phyloP scores from a whole-genome alignment of 2,329 filamentous ascomycete species.

The Lasiodiplodia sp. region DNA sequence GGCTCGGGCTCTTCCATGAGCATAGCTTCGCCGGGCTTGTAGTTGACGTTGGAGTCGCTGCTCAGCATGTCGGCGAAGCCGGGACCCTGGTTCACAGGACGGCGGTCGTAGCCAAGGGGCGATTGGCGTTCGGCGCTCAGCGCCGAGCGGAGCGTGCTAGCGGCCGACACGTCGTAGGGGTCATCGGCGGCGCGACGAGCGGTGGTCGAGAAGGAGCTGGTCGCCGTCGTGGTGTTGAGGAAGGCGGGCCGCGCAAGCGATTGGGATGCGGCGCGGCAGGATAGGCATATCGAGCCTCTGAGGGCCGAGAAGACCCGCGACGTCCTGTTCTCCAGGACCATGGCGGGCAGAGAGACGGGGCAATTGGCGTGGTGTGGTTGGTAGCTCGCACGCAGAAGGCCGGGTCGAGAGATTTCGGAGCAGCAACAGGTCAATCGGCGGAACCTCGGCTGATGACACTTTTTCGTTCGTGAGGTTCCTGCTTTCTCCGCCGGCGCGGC shows the following conservation, averaged over 20 bases:
- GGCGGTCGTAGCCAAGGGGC: background rate
- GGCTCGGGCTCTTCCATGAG: slow-evolving; percentile 56
- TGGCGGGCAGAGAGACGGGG: background rate
- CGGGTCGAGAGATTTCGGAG: slow-evolving; percentile 17
- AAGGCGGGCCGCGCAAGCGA: slow-evolving; percentile 14
- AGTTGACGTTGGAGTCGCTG: background rate
- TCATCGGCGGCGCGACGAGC: slow-evolving; percentile 8
- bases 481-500: slow-evolving; percentile 23
- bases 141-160: background rate
- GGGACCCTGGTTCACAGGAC: background rate
- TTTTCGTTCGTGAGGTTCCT: slow-evolving; percentile 19
- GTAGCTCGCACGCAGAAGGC: background rate
- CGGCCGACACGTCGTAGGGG: background rate
- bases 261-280: slow-evolving; percentile 17
- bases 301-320: slow-evolving; percentile 19
- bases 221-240: background rate
- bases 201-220: slow-evolving; percentile 11
- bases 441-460: slow-evolving; percentile 11
- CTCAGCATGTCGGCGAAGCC: slow-evolving; percentile 5
- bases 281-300: slow-evolving; percentile 13
- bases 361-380: slow-evolving; percentile 5
- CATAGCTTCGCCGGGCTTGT: slow-evolving; percentile 5
- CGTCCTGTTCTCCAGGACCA: background rate
- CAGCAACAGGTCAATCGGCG: background rate
- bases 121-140: background rate